Percentiles rank a stretch among this genome's conserved stretches.
Evolutionary conservation across 257 asterid genomes (phyloP).

Genomic region (Lycium ferocissimum): DNA sequence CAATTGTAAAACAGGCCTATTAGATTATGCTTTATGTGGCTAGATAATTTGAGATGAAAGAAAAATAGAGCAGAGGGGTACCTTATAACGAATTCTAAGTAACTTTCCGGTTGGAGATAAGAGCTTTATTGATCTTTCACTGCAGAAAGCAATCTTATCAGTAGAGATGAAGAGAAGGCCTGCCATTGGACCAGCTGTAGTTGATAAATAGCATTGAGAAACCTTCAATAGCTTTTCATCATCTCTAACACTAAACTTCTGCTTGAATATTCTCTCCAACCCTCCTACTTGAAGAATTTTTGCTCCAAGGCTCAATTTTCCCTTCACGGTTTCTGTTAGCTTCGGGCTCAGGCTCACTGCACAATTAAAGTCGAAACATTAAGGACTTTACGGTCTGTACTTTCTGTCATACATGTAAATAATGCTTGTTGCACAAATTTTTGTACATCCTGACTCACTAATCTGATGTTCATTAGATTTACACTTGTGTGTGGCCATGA

Average conservation of each 20-base stretch:
- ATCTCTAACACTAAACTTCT: constrained; percentile 20
- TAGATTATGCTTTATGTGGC: not conserved
- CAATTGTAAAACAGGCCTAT: not conserved
- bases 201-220: constrained; percentile 30
- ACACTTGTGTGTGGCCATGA: not conserved
- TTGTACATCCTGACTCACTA: not conserved
- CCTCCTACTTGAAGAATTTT: constrained; percentile 40
- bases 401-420: not conserved
- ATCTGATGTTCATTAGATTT: not conserved
- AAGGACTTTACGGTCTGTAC: not conserved
- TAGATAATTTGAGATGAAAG: not conserved
- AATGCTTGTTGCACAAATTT: not conserved
- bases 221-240: constrained; percentile 37
- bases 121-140: constrained; percentile 33
- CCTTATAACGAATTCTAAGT: constrained; percentile 29
- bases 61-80: not conserved
- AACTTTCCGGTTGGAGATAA: constrained; percentile 31
- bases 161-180: constrained; percentile 35
- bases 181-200: constrained; percentile 35
- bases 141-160: constrained; percentile 33
- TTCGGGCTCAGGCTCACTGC: constrained; percentile 57
- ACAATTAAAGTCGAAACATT: not conserved
- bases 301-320: constrained; percentile 57
- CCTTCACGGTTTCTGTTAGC: constrained; percentile 51
- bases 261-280: constrained; percentile 34